phyloP scores from a whole-genome alignment of 331 rosid species.

The Quercus phellos region DNA sequence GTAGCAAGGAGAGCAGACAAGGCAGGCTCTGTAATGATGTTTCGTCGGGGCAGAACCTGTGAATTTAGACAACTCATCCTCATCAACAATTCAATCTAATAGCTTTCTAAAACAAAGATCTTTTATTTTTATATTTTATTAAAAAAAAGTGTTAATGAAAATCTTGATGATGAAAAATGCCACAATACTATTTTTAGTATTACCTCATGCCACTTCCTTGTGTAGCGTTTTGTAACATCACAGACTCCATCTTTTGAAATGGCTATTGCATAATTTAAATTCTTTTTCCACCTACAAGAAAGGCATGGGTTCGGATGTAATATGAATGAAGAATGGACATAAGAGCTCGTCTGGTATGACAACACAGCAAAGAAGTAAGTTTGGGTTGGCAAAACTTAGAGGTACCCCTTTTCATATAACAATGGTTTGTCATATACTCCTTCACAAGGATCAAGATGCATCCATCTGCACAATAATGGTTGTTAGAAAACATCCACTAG shows the following conservation, averaged over 20 bases:
- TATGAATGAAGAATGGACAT: background rate
- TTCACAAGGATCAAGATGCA: slow-evolving; percentile 98
- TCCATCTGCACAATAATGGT: slow-evolving; percentile 62
- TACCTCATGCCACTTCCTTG: slow-evolving; percentile 94
- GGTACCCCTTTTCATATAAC: slow-evolving; percentile 90
- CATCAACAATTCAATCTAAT: slow-evolving; percentile 7
- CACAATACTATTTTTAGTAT: background rate
- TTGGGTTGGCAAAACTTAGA: background rate
- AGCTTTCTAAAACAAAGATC: background rate
- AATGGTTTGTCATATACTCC: slow-evolving; percentile 78
- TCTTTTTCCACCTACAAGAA: slow-evolving; percentile 69
- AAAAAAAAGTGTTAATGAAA: background rate
- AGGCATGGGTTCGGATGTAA: slow-evolving; percentile 13
- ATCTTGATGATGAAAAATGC: background rate
- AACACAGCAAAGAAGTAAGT: slow-evolving; percentile 16
- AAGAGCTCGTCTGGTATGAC: slow-evolving; percentile 16
- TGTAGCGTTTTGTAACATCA: slow-evolving; percentile 92
- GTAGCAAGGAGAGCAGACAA: slow-evolving; percentile 46
- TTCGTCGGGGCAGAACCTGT: slow-evolving; percentile 78
- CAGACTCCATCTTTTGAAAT: slow-evolving; percentile 68
- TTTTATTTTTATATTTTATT: background rate
- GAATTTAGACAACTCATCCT: slow-evolving; percentile 6
- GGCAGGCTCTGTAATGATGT: slow-evolving; percentile 50
- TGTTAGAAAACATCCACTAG: slow-evolving; percentile 23
- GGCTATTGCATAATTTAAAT: slow-evolving; percentile 69